Percentiles rank a stretch among this genome's conserved stretches.
Conservation (phyloP, 768 basidiomycete genomes). For the Omphalotus guepiniiformis region DNA sequence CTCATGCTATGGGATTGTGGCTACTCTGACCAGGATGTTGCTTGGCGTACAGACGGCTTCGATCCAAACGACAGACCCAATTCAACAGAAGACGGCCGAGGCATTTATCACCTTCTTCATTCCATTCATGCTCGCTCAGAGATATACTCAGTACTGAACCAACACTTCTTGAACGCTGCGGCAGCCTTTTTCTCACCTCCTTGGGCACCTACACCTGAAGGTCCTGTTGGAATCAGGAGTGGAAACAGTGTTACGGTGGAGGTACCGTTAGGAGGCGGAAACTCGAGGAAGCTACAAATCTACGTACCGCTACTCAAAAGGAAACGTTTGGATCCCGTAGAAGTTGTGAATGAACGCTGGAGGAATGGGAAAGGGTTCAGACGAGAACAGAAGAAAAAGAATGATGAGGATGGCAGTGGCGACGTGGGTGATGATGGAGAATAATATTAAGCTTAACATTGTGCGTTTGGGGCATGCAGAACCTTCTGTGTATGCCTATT, state of each 20-base stretch:
- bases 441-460: no score
- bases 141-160: slow-evolving; percentile 58
- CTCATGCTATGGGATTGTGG: slow-evolving; percentile 90
- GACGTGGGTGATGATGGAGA: slow-evolving; percentile 5
- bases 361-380: slow-evolving; percentile 58
- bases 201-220: slow-evolving; percentile 26
- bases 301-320: slow-evolving; percentile 68
- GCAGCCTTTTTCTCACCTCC: slow-evolving; percentile 36
- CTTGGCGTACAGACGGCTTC: slow-evolving; percentile 64
- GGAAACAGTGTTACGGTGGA: slow-evolving; percentile 26
- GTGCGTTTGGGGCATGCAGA: no score
- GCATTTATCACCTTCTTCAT: slow-evolving; percentile 49
- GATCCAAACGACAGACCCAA: slow-evolving; percentile 24
- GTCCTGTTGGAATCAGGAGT: slow-evolving; percentile 12
- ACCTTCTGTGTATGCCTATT: no score
- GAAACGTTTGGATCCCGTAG: slow-evolving; percentile 64
- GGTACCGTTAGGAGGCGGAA: slow-evolving; percentile 71
- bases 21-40: slow-evolving; percentile 60
- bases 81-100: slow-evolving; percentile 16
- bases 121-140: slow-evolving; percentile 55
- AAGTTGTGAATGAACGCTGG: slow-evolving; percentile 78
- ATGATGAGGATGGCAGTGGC: slow-evolving; percentile 14
- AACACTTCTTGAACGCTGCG: slow-evolving; percentile 61
- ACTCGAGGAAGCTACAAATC: slow-evolving; percentile 51
- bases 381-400: slow-evolving; percentile 32